Percentiles rank a stretch among this genome's conserved stretches.
These are phyloP conservation scores for Parmelia sp. DNA, from an alignment of 495 filamentous ascomycete species.

Conservation along the genomic window DNA sequence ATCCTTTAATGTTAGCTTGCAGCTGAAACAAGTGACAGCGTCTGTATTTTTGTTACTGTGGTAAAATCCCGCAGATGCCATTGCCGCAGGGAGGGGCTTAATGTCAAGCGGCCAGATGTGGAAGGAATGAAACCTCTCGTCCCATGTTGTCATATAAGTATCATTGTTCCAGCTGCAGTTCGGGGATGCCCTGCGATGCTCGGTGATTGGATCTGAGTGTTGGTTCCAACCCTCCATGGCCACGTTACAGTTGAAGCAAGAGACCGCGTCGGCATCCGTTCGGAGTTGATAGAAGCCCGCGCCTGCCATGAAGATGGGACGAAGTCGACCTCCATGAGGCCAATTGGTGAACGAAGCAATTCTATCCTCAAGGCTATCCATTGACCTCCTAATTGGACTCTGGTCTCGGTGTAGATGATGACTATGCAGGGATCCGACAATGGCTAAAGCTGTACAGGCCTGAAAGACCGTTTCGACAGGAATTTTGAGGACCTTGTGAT, in stretches of 20 bases:
- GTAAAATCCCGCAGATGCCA: conserved; percentile 22
- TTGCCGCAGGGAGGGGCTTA: conserved; percentile 16
- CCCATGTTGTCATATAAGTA: conserved; percentile 15
- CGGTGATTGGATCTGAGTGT: conserved; percentile 17
- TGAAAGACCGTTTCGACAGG: no score
- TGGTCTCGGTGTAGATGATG: background rate
- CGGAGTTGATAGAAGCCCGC: conserved; percentile 20
- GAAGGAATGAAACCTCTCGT: conserved; percentile 19
- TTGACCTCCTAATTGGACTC: background rate
- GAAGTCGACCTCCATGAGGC: conserved; percentile 18
- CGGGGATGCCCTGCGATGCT: conserved; percentile 12
- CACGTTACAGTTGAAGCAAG: conserved; percentile 23
- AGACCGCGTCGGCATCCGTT: conserved; percentile 15
- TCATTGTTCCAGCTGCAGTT: conserved; percentile 17
- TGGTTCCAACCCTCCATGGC: conserved; percentile 14
- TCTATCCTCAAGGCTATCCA: conserved; percentile 13
- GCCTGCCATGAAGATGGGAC: conserved; percentile 20
- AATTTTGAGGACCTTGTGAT: no score
- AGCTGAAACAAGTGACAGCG: conserved; percentile 20
- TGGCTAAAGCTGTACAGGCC: background rate
- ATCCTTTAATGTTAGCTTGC: conserved; percentile 8
- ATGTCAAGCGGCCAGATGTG: conserved; percentile 18
- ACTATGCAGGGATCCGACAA: no score
- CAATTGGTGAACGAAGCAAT: conserved; percentile 21
- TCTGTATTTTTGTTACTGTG: conserved; percentile 19